These are phyloP conservation scores for Lathyrus sativus DNA, from an alignment of 306 rosid genomes.

Conservation along the genomic window DNA sequence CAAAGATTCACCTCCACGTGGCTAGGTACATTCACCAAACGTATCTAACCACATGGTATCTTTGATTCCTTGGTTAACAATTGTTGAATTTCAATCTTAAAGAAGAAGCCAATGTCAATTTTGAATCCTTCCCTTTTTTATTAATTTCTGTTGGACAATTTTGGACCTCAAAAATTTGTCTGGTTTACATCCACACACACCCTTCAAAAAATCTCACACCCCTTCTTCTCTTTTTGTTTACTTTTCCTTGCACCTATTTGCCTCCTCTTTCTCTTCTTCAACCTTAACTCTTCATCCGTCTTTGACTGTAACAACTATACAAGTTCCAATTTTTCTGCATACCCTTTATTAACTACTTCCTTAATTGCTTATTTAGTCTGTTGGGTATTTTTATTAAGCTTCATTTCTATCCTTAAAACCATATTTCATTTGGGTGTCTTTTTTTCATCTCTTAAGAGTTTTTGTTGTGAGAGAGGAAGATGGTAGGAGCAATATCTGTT, in stretches of 20 bases:
- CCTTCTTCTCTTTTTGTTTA: constrained; percentile 27
- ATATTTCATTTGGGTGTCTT: constrained; percentile 31
- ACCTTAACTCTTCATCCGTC: constrained; percentile 45
- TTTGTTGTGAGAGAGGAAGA: constrained; percentile 35
- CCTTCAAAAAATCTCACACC: constrained; percentile 49
- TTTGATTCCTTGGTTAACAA: constrained; percentile 13
- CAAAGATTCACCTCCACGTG: constrained; percentile 25
- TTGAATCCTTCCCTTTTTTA: constrained; percentile 36
- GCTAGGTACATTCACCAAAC: background rate
- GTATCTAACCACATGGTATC: constrained; percentile 10
- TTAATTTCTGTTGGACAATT: constrained; percentile 38
- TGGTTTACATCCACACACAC: constrained; percentile 56
- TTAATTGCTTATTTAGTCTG: constrained; percentile 8
- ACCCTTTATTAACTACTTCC: constrained; percentile 39
- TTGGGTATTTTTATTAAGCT: constrained; percentile 32
- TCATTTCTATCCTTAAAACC: background rate
- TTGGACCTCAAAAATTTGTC: constrained; percentile 62
- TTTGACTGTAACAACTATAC: constrained; percentile 43
- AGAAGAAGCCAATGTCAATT: constrained; percentile 34
- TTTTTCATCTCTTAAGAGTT: background rate
- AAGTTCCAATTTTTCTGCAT: constrained; percentile 41
- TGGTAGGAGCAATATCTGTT: constrained; percentile 77
- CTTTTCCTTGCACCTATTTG: constrained; percentile 46
- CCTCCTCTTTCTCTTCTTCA: constrained; percentile 38
- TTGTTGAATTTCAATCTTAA: background rate